Evolutionary conservation across 2,329 filamentous ascomycete species (phyloP).

Genomic region (Pseudofabraea citricarpa): DNA sequence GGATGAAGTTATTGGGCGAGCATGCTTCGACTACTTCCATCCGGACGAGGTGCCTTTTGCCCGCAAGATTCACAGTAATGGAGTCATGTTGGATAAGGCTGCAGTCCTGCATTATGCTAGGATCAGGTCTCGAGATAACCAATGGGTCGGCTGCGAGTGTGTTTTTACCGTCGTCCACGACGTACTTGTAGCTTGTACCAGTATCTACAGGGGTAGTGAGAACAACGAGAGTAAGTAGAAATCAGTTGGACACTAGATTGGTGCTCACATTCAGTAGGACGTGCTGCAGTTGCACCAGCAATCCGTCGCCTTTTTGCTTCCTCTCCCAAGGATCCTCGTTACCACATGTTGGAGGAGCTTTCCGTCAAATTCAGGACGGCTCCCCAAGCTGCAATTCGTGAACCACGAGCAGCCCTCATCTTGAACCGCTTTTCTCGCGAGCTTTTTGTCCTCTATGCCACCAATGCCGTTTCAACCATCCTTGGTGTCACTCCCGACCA

Average conservation of each 20-base stretch:
- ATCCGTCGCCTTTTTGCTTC: slow-evolving; percentile 77
- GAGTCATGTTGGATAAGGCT: slow-evolving; percentile 75
- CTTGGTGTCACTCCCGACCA: slow-evolving; percentile 66
- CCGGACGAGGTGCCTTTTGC: slow-evolving; percentile 75
- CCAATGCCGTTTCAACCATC: slow-evolving; percentile 69
- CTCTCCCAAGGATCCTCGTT: slow-evolving; percentile 76
- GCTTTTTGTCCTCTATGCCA: slow-evolving; percentile 81
- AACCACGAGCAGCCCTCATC: slow-evolving; percentile 79
- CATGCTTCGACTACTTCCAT: slow-evolving; percentile 84
- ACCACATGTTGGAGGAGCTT: slow-evolving; percentile 83
- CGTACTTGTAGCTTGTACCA: slow-evolving; percentile 80
- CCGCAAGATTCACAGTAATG: slow-evolving; percentile 65
- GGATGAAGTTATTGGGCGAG: slow-evolving; percentile 68
- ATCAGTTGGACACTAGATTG: no score
- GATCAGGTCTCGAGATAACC: slow-evolving; percentile 61
- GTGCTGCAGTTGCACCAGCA: slow-evolving; percentile 71
- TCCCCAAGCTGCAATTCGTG: slow-evolving; percentile 56
- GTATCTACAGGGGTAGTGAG: slow-evolving; percentile 64
- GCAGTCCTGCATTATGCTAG: slow-evolving; percentile 78
- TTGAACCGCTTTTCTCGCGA: slow-evolving; percentile 82
- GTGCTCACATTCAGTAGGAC: no score
- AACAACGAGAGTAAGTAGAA: slow-evolving; percentile 72
- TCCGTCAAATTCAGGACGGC: slow-evolving; percentile 72
- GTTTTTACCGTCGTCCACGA: slow-evolving; percentile 88
- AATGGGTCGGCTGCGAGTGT: slow-evolving; percentile 78